Percentiles rank a stretch among this genome's conserved stretches.
phyloP scores from a whole-genome alignment of 2,329 filamentous ascomycete genomes.

The Diplocarpon rosae region DNA sequence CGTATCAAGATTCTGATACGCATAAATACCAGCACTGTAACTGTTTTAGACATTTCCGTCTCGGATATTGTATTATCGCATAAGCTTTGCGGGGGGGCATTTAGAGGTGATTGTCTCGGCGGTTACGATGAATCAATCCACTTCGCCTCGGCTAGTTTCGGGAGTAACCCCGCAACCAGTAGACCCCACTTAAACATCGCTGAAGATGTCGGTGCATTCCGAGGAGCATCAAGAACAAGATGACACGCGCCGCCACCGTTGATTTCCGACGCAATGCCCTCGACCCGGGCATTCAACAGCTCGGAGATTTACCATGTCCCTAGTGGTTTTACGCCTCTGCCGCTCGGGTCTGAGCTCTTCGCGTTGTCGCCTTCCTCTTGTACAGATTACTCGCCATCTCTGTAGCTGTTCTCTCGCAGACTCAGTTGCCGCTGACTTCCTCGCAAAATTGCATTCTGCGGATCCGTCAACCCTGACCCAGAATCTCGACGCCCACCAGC shows the following conservation, averaged over 20 bases:
- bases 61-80: too few species aligned
- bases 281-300: background rate
- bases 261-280: background rate
- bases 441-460: conserved; percentile 31
- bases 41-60: too few species aligned
- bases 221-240: conserved; percentile 1
- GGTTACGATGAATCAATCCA: background rate
- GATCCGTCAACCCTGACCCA: conserved; percentile 37
- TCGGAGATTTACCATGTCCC: conserved; percentile 12
- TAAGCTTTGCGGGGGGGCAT: too few species aligned
- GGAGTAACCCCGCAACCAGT: background rate
- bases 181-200: background rate
- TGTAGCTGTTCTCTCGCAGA: conserved; percentile 22
- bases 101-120: too few species aligned
- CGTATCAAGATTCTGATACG: too few species aligned
- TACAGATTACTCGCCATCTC: conserved; percentile 6
- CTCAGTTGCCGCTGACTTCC: conserved; percentile 30
- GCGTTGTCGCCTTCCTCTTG: background rate
- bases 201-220: background rate
- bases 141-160: conserved; percentile 3
- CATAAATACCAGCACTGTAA: too few species aligned
- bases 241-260: conserved; percentile 4
- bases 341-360: background rate
- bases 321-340: conserved; percentile 1
- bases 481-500: conserved; percentile 48